A percentile compares a stretch with the other conserved stretches of the same genome.
Conservation (phyloP, 345 rosid genomes). For the Salix purpurea region DNA sequence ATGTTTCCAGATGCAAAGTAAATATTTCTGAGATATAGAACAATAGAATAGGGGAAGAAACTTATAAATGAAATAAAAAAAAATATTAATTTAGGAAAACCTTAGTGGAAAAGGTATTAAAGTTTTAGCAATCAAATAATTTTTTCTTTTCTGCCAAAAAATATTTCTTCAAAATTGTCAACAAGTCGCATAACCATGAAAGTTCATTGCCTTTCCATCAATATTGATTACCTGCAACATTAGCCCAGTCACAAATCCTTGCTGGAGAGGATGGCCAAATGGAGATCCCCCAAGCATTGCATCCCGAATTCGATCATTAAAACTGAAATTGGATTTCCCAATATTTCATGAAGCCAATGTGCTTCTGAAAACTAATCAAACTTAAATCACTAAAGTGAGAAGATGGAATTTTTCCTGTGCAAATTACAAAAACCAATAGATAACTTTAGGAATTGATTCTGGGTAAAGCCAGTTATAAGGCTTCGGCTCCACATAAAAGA, state of each 20-base stretch:
- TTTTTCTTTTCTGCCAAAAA: background rate
- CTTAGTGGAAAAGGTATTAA: too few species aligned
- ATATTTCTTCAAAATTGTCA: background rate
- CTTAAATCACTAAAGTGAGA: background rate
- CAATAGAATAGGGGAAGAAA: background rate
- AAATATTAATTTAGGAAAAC: background rate
- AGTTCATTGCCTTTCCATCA: background rate
- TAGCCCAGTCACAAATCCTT: conserved; percentile 88
- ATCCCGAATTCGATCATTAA: conserved; percentile 95
- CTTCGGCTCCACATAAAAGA: background rate
- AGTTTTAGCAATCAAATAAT: too few species aligned
- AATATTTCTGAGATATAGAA: background rate
- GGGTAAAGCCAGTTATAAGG: background rate
- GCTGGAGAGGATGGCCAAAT: conserved; percentile 94
- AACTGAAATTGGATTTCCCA: conserved; percentile 47
- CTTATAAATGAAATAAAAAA: background rate
- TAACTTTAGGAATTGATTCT: background rate
- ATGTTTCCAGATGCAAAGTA: background rate
- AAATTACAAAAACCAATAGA: background rate
- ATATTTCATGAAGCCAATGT: conserved; percentile 5
- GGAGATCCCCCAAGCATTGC: conserved; percentile 98
- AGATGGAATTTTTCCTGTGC: background rate
- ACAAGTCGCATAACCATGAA: background rate
- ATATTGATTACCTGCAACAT: conserved; percentile 60
- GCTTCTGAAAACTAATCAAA: background rate